Percentiles rank a stretch among this genome's conserved stretches.
Conservation (phyloP, 169 alveolate genomes). For the Plasmodium gonderi region DNA sequence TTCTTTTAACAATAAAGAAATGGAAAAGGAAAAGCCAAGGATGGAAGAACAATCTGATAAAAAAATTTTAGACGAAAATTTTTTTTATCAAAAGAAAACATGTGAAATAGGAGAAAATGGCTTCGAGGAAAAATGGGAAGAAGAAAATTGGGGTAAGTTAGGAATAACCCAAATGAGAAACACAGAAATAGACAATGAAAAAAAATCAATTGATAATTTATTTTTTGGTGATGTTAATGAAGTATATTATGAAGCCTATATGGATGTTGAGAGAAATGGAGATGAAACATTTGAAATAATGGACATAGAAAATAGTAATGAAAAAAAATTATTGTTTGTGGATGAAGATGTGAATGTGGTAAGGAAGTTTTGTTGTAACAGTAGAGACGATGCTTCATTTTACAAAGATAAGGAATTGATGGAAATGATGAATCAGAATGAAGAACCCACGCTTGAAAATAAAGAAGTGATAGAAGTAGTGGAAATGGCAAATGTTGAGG, state of each 20-base stretch:
- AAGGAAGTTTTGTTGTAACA: background rate
- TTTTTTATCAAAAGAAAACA: background rate
- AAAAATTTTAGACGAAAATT: background rate
- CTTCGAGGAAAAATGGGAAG: background rate
- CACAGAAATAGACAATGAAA: background rate
- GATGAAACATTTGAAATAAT: background rate
- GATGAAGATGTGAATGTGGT: background rate
- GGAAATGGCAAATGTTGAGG: background rate
- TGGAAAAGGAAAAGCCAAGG: background rate
- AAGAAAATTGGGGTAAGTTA: background rate
- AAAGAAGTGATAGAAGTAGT: background rate
- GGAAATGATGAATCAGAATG: too few species aligned
- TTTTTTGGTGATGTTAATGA: background rate
- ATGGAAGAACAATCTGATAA: background rate
- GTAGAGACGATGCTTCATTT: background rate
- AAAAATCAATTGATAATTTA: background rate
- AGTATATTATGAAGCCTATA: background rate
- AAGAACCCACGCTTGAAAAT: too few species aligned
- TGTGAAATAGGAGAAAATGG: slow-evolving; percentile 2
- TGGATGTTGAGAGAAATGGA: background rate
- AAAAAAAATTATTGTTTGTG: background rate
- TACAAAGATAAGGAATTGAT: background rate
- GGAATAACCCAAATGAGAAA: background rate
- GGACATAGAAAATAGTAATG: background rate
- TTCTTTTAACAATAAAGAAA: background rate